Percentiles rank a stretch among this genome's conserved stretches.
These are phyloP conservation scores for Nicotiana knightiana DNA, from an alignment of 257 asterid species.

Conservation along the genomic window DNA sequence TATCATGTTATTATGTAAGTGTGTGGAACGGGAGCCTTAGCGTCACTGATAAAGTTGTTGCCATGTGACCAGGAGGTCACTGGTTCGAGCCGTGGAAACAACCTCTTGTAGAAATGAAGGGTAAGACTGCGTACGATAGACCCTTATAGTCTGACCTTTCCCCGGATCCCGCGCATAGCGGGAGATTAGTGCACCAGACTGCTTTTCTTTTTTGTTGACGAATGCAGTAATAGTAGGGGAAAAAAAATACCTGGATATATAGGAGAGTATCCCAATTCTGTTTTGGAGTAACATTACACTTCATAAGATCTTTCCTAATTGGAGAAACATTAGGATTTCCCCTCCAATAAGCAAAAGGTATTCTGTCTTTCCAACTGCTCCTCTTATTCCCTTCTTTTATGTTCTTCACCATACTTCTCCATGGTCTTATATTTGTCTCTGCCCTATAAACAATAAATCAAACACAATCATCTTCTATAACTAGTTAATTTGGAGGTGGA, in stretches of 20 bases:
- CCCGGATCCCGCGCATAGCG: no score
- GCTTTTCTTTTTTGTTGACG: no score
- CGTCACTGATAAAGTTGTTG: no score
- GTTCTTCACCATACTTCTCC: slow-evolving; percentile 3
- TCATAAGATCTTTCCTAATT: not conserved
- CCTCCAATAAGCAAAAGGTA: slow-evolving; percentile 16
- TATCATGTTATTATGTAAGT: not conserved
- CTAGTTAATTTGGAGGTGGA: no score
- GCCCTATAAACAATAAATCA: not conserved
- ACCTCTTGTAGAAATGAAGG: no score
- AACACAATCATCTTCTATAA: no score
- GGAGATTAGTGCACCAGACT: no score
- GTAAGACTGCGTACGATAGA: no score
- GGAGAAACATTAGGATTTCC: slow-evolving; percentile 1
- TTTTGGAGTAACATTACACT: slow-evolving; percentile 4
- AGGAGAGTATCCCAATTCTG: slow-evolving; percentile 5
- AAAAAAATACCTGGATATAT: not conserved
- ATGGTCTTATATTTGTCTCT: slow-evolving; percentile 15
- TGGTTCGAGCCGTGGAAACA: no score
- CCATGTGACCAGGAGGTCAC: no score
- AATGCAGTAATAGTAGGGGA: not conserved
- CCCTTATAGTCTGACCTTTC: no score
- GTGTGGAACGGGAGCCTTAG: no score
- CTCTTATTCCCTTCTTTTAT: slow-evolving; percentile 7
- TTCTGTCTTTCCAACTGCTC: not conserved